Evolutionary conservation across 345 rosid genomes (phyloP).

Genomic region (Cardamine occulta): DNA sequence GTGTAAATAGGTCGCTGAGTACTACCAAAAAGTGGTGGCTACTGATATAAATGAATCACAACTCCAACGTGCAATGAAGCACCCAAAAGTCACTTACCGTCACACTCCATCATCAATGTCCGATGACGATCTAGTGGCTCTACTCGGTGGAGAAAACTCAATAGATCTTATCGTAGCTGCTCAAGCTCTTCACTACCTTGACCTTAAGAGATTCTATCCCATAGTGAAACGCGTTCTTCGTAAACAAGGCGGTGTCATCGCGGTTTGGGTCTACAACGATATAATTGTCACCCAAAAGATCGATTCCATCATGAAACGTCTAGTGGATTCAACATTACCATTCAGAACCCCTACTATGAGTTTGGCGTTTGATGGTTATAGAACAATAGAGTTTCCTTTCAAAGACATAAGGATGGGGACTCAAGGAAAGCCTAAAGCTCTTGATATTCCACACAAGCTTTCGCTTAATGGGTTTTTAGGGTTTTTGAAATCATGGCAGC

Average conservation of each 20-base stretch:
- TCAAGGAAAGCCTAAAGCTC: conserved; percentile 53
- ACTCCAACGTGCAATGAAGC: conserved; percentile 29
- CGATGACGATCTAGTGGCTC: conserved; percentile 33
- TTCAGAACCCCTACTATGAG: conserved; percentile 43
- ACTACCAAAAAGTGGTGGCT: conserved; percentile 40
- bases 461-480: conserved; percentile 54
- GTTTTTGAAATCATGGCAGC: conserved; percentile 56
- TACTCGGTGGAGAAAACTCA: conserved; percentile 44
- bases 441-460: conserved; percentile 55
- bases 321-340: conserved; percentile 53
- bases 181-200: conserved; percentile 62
- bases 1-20: conserved; percentile 33
- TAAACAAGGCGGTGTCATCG: conserved; percentile 59
- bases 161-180: conserved; percentile 53
- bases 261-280: conserved; percentile 56
- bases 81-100: conserved; percentile 38
- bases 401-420: conserved; percentile 54
- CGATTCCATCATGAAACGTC: conserved; percentile 46
- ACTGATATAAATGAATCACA: conserved; percentile 37
- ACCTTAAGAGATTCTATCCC: conserved; percentile 58
- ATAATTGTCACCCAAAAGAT: conserved; percentile 49
- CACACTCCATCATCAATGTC: conserved; percentile 42
- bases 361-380: conserved; percentile 49
- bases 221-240: conserved; percentile 50
- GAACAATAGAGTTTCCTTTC: conserved; percentile 62